phyloP scores from a whole-genome alignment of 495 filamentous ascomycete genomes.

The Podospora anserina region DNA sequence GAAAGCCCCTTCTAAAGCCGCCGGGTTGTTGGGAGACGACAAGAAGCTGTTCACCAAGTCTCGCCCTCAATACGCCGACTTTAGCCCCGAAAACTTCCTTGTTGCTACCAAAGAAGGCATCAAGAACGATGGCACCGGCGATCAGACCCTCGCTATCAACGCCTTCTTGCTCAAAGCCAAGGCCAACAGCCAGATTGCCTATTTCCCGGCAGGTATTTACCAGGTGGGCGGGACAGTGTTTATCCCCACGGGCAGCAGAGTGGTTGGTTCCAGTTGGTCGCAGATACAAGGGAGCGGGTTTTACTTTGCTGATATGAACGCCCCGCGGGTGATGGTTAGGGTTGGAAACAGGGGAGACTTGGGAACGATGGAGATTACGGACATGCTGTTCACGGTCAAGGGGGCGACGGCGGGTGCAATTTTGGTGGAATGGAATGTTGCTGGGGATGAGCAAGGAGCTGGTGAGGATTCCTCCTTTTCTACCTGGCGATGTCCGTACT shows the following conservation, averaged over 20 bases:
- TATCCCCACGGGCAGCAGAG: conserved; percentile 47
- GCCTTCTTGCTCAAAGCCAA: not conserved
- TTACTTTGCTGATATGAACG: conserved; percentile 50
- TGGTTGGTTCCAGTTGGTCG: conserved; percentile 50
- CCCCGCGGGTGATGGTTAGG: conserved; percentile 65
- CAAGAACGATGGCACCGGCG: not conserved
- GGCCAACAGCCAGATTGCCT: conserved; percentile 34
- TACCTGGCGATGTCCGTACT: too few relatives aligned
- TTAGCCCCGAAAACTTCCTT: not conserved
- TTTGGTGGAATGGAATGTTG: conserved; percentile 82
- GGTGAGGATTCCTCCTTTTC: too few relatives aligned
- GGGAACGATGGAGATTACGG: conserved; percentile 77
- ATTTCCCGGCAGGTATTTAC: conserved; percentile 34
- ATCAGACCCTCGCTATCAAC: conserved; percentile 5
- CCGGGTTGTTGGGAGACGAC: not conserved
- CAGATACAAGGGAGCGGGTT: conserved; percentile 39
- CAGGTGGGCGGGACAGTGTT: conserved; percentile 37
- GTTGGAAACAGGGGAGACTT: conserved; percentile 70
- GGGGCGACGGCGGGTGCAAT: conserved; percentile 77
- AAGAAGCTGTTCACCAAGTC: not conserved
- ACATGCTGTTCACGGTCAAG: conserved; percentile 70
- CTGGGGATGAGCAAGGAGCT: not conserved
- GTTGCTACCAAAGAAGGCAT: not conserved
- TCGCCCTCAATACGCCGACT: not conserved
- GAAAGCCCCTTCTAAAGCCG: not conserved